Evolutionary conservation across 2,329 filamentous ascomycete genomes (phyloP), one percentile per base, ranked within the genome.

Genomic region (Atkinsonella texensis): DNA sequence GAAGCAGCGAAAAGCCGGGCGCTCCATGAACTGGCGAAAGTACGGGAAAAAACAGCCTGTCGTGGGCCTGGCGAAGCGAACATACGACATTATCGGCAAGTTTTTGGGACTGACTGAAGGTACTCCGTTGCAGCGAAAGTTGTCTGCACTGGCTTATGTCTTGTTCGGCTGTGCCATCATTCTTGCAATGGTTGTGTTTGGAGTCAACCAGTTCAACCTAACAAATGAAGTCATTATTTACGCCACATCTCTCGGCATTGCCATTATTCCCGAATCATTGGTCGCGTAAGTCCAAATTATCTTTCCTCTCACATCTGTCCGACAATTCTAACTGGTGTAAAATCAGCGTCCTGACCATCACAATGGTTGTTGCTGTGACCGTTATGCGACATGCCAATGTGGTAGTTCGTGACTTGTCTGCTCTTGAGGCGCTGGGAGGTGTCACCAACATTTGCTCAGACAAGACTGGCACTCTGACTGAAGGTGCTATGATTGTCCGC

Each of bases 111-210:
- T 80, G 28, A 76, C 74, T 4, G 74, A 83, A 54, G 87, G 87
- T 32, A 93, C 87, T 2, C 87, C 87, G 3, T 72, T 93, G 47
- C 86, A 90, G 67, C 79, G 83, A 56, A 89, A 87, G 67, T 72
- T 93, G 48, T 85, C 84, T 54, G 85, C 86, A 59, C 75, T 93
- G 54, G 87, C 87, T 11, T 84, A 89, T 52, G 70, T 86, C 8
- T 78, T 93, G 2, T 89, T 91, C 62, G 81, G 77, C 46, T 82
- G 86, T 54, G 87, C 77, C n/a, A 64, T 80, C 11, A 61, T 79
- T 18, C 68, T 80, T 31, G 77, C 77, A 31, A 71, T 80, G 52
- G 72, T 81, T 43, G 77, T 81, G 11, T 80, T 81, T 60, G 76
- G 70, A 0, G 77, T 76, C 49, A 80, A 79, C 60, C 70, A 73